Evolutionary conservation across 352 stramenopile genomes (phyloP), one percentile per base, ranked within the genome.

Genomic region (Aphanomyces cochlioides): DNA sequence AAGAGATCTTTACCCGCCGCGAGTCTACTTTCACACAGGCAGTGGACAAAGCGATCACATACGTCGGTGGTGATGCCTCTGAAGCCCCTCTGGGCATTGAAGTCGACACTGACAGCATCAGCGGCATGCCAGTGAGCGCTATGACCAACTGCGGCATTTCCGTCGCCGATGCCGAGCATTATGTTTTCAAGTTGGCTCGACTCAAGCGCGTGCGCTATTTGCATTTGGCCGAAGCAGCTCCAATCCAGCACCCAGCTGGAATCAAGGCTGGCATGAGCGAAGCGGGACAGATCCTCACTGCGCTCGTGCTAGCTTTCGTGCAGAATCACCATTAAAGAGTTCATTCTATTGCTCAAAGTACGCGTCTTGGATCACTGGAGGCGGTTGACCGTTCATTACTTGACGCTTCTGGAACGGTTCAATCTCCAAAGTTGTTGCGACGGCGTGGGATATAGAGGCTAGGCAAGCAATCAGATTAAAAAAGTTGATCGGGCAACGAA

Each of bases 141-240:
- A 60, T 70, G 64, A 70, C 64, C 54, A 70, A 70, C 40, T 70
- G 64, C 54, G 64, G 64, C 19, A 60, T 70, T 43, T 70, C 64
- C 8, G 64, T 70, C 39, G 45, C 64, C 12, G 64, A 70, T 28
- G 64, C 64, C 37, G 64, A 70, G 54, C 53, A 70, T 39, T 70
- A 61, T 13, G 64, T 70, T 17, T 47, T 63, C 64, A 54, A 56
- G 12, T 17, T 70, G 15, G 64, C 64, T 10, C 36, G 12, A 10
- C 47, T 61, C 17, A 17, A 17, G n/a, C 64, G 64, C 19, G 64
- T 56, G 36, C 43, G 43, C 6, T 70, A 70, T 21, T 41, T 70
- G 45, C 64, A 70, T 53, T 53, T 70, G 36, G 64, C 64, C 38
- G 64, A 70, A 40, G 64, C 64, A 17, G 64, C 64, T 17, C 64